phyloP scores from a whole-genome alignment of 2,329 filamentous ascomycete genomes.

The Exophiala calicioides region DNA sequence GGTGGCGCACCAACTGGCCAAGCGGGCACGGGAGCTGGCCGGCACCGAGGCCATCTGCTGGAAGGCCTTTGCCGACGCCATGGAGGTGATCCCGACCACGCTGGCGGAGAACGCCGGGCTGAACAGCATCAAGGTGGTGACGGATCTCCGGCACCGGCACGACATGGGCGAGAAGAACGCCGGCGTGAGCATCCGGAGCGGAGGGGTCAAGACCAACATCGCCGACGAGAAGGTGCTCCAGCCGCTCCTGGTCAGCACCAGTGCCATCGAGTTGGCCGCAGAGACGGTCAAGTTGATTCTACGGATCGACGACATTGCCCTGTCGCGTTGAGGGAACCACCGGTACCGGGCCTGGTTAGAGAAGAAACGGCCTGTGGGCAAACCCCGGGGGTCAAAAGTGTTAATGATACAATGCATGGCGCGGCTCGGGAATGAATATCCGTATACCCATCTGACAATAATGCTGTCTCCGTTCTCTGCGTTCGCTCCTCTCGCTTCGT shows the following conservation, averaged over 20 bases:
- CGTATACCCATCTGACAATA: not conserved
- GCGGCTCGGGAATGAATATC: conserved; percentile 9
- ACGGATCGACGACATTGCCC: conserved; percentile 67
- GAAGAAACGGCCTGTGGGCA: not conserved
- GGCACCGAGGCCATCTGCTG: conserved; percentile 98
- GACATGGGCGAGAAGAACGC: conserved; percentile 94
- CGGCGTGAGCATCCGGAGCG: conserved; percentile 96
- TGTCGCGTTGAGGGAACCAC: conserved; percentile 44
- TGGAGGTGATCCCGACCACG: conserved; percentile 96
- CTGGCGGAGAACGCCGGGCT: conserved; percentile 95
- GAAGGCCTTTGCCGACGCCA: conserved; percentile 97
- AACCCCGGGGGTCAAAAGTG: conserved; percentile 2
- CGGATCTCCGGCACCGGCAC: conserved; percentile 89
- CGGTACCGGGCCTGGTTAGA: conserved; percentile 4
- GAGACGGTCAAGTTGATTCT: conserved; percentile 98
- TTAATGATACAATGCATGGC: conserved; percentile 19
- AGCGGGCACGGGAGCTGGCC: conserved; percentile 76
- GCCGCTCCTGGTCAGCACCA: conserved; percentile 93
- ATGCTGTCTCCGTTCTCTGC: too few relatives aligned
- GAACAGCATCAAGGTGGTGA: conserved; percentile 98
- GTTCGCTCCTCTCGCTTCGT: not conserved
- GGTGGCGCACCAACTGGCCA: conserved; percentile 81
- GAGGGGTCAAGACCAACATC: conserved; percentile 95
- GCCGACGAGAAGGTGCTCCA: conserved; percentile 96
- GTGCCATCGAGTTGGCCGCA: conserved; percentile 91